A percentile compares a stretch with the other conserved stretches of the same genome.
These are phyloP conservation scores for Hemisphaericaspora nanyangensis DNA, from an alignment of 805 yeast species.

Conservation along the genomic window DNA sequence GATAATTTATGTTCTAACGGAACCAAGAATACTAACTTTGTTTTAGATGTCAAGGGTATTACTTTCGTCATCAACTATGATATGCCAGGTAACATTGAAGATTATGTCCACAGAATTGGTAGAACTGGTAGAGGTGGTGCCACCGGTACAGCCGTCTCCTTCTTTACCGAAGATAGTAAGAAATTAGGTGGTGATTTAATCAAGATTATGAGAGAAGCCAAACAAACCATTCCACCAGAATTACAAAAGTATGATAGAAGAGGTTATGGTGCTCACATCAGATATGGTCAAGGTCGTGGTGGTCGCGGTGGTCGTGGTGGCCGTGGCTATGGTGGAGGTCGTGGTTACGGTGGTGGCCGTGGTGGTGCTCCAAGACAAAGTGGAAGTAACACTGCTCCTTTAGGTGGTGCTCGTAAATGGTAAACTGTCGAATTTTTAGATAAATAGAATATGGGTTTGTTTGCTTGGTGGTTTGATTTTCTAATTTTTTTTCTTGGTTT, in stretches of 20 bases:
- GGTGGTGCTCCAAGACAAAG: conserved; percentile 32
- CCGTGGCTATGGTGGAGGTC: conserved; percentile 30
- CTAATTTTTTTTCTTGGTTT: conserved; percentile 1
- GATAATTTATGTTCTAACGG: background rate
- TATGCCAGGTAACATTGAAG: conserved; percentile 98
- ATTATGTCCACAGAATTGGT: conserved; percentile 97
- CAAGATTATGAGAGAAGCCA: conserved; percentile 90
- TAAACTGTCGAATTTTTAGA: no score
- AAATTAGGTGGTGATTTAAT: conserved; percentile 87
- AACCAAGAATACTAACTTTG: conserved; percentile 25
- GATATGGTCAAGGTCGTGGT: conserved; percentile 50
- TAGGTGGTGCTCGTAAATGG: conserved; percentile 45
- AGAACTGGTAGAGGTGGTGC: conserved; percentile 99
- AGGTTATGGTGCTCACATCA: conserved; percentile 61
- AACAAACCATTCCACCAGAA: conserved; percentile 82
- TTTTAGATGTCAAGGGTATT: conserved; percentile 93
- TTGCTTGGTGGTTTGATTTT: background rate
- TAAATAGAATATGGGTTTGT: no score
- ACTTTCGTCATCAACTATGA: conserved; percentile 90
- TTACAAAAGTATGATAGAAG: conserved; percentile 61
- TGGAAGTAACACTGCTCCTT: conserved; percentile 49
- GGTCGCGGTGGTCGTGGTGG: conserved; percentile 49
- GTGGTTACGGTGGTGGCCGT: conserved; percentile 46
- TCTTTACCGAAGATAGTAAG: conserved; percentile 85
- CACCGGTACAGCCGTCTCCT: conserved; percentile 90